Evolutionary conservation across 108 stramenopile genomes (phyloP).

Genomic region (Discostella stelligeroides): DNA sequence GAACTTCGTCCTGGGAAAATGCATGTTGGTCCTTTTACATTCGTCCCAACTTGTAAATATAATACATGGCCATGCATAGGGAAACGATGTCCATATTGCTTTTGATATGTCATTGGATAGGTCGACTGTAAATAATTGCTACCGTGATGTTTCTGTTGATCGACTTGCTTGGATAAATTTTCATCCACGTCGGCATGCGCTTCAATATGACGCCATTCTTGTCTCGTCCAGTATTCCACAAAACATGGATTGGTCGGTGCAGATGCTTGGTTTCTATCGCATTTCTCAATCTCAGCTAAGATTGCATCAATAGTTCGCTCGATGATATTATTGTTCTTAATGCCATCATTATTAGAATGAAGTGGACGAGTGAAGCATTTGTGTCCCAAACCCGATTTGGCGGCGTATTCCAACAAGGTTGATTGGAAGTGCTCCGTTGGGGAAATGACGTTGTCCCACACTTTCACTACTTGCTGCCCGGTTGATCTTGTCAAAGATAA

Average conservation of each 20-base stretch:
- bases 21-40: conserved; percentile 72
- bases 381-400: conserved; percentile 40
- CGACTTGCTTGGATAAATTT: conserved; percentile 53
- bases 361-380: conserved; percentile 46
- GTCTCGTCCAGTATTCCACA: conserved; percentile 80
- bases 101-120: conserved; percentile 36
- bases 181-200: conserved; percentile 86
- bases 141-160: conserved; percentile 13
- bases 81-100: conserved; percentile 46
- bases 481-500: too few species aligned
- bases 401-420: conserved; percentile 37
- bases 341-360: neutral
- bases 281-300: conserved; percentile 42
- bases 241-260: conserved; percentile 24
- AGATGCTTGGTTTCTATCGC: neutral
- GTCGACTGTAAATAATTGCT: conserved; percentile 21
- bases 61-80: conserved; percentile 76
- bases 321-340: conserved; percentile 26
- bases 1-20: conserved; percentile 57
- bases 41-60: conserved; percentile 63
- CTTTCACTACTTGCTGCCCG: conserved; percentile 24
- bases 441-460: conserved; percentile 58
- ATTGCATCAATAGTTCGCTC: conserved; percentile 53
- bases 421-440: conserved; percentile 5
- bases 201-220: conserved; percentile 74